These are phyloP conservation scores for Fusarium siculi DNA, from an alignment of 2,329 filamentous ascomycete species.

Conservation along the genomic window DNA sequence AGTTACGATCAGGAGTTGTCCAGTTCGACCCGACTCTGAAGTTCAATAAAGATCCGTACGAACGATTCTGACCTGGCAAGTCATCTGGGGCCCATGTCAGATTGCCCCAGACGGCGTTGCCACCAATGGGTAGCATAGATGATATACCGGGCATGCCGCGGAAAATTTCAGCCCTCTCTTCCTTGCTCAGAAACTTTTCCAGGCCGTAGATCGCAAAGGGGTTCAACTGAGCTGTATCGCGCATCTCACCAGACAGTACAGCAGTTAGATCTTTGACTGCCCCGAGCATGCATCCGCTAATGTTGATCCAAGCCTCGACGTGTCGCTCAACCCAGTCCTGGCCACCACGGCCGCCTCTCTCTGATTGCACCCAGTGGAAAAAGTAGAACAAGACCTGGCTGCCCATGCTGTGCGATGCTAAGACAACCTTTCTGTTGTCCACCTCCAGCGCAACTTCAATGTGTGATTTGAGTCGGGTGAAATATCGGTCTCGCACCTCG, in stretches of 20 bases:
- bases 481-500: slow-evolving; percentile 92
- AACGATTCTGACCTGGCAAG: slow-evolving; percentile 74
- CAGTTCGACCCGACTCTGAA: slow-evolving; percentile 76
- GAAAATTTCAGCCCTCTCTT: slow-evolving; percentile 93
- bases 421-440: slow-evolving; percentile 80
- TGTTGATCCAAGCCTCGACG: slow-evolving; percentile 97
- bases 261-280: slow-evolving; percentile 91
- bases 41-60: slow-evolving; percentile 84
- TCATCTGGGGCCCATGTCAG: slow-evolving; percentile 90
- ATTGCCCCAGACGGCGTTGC: slow-evolving; percentile 95
- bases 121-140: slow-evolving; percentile 95
- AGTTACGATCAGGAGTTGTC: slow-evolving; percentile 74
- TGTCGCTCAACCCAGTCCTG: slow-evolving; percentile 89
- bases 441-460: slow-evolving; percentile 86
- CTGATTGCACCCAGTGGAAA: slow-evolving; percentile 82
- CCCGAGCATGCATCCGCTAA: slow-evolving; percentile 97
- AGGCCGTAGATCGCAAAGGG: slow-evolving; percentile 96
- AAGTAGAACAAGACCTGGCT: slow-evolving; percentile 92
- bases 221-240: slow-evolving; percentile 96
- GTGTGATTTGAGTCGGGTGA: slow-evolving; percentile 87
- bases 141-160: slow-evolving; percentile 96
- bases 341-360: slow-evolving; percentile 82
- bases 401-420: slow-evolving; percentile 97
- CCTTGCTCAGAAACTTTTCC: slow-evolving; percentile 91
- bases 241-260: slow-evolving; percentile 95